These are phyloP conservation scores for Neckera pumila DNA, from an alignment of 225 moss, liverwort and hornwort species.

Conservation along the genomic window DNA sequence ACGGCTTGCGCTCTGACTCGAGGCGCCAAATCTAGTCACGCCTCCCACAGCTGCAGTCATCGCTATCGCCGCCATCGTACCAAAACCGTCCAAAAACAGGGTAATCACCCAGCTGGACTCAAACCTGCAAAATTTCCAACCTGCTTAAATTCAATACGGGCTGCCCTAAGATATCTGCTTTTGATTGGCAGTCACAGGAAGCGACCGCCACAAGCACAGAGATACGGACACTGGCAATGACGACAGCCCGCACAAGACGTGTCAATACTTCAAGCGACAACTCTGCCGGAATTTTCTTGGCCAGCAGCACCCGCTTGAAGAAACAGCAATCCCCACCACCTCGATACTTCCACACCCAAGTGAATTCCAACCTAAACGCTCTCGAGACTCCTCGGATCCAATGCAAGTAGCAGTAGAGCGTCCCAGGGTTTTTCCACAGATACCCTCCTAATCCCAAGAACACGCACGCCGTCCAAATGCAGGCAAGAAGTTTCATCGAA, in stretches of 20 bases:
- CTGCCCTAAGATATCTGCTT: background rate
- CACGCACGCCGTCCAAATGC: background rate
- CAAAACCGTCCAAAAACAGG: background rate
- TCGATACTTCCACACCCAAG: background rate
- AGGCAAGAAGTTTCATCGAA: background rate
- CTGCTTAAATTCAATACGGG: background rate
- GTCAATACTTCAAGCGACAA: background rate
- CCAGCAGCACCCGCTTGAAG: background rate
- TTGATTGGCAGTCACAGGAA: background rate
- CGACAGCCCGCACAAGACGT: background rate
- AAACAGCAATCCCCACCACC: background rate
- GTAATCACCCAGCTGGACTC: background rate
- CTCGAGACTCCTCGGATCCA: background rate
- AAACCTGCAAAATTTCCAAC: conserved; percentile 1
- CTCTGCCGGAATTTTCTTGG: background rate
- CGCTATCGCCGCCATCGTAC: conserved; percentile 29
- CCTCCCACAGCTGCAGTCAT: conserved; percentile 10
- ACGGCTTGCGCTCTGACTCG: background rate
- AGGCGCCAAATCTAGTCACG: background rate
- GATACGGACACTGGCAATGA: background rate
- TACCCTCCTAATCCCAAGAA: background rate
- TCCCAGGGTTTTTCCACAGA: background rate
- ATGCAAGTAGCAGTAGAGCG: background rate
- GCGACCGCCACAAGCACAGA: background rate
- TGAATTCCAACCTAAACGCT: background rate